Percentiles rank a stretch among this genome's conserved stretches.
phyloP scores from a whole-genome alignment of 1,284 basidiomycete species.

The Albatrellus sp. region DNA sequence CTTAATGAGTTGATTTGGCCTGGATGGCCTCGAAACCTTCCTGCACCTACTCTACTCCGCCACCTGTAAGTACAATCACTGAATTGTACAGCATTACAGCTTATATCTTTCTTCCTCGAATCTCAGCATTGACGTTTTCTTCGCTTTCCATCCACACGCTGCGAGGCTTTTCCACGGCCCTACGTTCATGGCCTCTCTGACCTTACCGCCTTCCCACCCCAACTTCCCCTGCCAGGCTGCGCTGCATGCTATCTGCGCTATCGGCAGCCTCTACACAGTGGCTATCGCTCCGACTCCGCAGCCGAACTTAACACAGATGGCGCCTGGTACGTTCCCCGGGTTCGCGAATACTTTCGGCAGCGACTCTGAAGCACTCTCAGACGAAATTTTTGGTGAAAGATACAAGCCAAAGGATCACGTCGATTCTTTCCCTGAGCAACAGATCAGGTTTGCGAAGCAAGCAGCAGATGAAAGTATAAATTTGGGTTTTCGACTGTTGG shows the following conservation, averaged over 20 bases:
- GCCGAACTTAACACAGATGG: conserved; percentile 24
- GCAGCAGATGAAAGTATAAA: conserved; percentile 24
- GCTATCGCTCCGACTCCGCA: conserved; percentile 41
- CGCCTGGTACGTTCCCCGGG: conserved; percentile 27
- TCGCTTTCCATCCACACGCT: conserved; percentile 60
- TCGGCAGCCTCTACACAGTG: conserved; percentile 55
- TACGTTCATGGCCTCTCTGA: conserved; percentile 52
- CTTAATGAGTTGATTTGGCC: conserved; percentile 28
- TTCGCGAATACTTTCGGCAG: conserved; percentile 2
- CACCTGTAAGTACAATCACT: conserved; percentile 39
- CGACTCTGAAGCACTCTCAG: conserved; percentile 16
- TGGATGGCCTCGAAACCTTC: conserved; percentile 53
- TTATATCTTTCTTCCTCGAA: not conserved
- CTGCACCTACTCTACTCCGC: conserved; percentile 42
- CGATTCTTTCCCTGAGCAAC: conserved; percentile 57
- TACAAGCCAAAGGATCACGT: conserved; percentile 27
- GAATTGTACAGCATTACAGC: not conserved
- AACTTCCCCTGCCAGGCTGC: conserved; percentile 56
- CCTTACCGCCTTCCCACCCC: conserved; percentile 52
- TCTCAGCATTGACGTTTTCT: conserved; percentile 57
- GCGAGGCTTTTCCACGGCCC: conserved; percentile 49
- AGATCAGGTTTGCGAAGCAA: conserved; percentile 44
- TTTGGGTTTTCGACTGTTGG: conserved; percentile 33
- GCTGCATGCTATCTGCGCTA: conserved; percentile 68
- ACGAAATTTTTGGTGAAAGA: conserved; percentile 41